Evolutionary conservation across 345 rosid genomes (phyloP), one percentile per base, ranked within the genome.

Genomic region (Moricandia moricandioides): DNA sequence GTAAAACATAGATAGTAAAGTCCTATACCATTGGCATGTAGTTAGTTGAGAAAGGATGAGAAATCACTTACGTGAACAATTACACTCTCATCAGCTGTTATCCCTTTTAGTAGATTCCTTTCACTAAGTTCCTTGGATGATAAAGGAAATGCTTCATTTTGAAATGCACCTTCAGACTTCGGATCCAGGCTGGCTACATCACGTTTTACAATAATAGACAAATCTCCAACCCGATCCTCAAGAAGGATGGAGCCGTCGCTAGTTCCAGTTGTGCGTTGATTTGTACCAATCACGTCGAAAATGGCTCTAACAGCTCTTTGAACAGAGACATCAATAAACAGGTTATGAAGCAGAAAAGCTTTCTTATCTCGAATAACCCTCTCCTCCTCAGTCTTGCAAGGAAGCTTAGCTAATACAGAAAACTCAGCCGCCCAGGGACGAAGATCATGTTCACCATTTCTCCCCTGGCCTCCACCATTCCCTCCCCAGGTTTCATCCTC

Each of bases 401-500:
- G 93, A 86, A 94, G 86, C 55, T 77, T 83, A 24, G 97, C 89
- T 81, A 94, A 84, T 71, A 88, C 73, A 52, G 91, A 88, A 80
- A 94, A 94, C 69, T 94, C 93, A 10, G 89, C 82, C 12, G 88
- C 91, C 98, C 98, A 94, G 43, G 83, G 89, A 24, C 88, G 86
- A 70, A 69, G 79, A 65, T 87, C 88, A 74, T 86, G 85, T 74
- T 83, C 82, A 40, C 87, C 89, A 65, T 86, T 80, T 75, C 84
- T 75, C 72, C 97, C 97, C 71, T 83, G 89, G 47, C 97, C 96
- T 63, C 98, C 98, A 49, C 97, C 96, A 81, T 79, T 85, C 80
- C 96, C 98, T 34, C 93, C 96, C 97, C 89, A 94, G 16, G 69
- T 82, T 72, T 85, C 92, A 79, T 94, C 98, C 81, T 94, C 98